Conservation (phyloP, 495 filamentous ascomycete species). For the Hypoxylon crocopeplum region DNA sequence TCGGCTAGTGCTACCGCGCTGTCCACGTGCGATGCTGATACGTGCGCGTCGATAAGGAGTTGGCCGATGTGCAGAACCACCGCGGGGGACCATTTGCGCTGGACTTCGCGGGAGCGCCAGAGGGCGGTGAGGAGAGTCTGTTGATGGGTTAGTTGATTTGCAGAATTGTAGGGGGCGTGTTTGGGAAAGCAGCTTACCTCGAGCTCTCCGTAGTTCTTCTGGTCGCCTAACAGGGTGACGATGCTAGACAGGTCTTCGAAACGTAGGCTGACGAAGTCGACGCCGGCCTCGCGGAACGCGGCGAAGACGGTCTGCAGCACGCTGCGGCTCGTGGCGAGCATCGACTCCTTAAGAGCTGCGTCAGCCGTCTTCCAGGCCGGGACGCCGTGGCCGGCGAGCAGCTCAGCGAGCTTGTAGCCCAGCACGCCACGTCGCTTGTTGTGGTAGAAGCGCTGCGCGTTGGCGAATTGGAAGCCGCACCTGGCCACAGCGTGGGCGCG, state of each 20-base stretch:
- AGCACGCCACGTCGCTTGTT: slow-evolving; percentile 54
- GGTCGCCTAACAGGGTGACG: slow-evolving; percentile 62
- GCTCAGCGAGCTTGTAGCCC: slow-evolving; percentile 62
- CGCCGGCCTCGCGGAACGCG: slow-evolving; percentile 43
- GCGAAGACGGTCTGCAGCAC: slow-evolving; percentile 59
- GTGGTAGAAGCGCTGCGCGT: slow-evolving; percentile 60
- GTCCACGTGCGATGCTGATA: slow-evolving; percentile 50
- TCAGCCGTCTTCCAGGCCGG: slow-evolving; percentile 48
- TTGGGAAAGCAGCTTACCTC: slow-evolving; percentile 50
- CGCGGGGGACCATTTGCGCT: slow-evolving; percentile 61
- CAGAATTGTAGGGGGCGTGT: neutral
- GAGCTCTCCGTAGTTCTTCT: slow-evolving; percentile 65
- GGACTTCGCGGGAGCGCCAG: slow-evolving; percentile 66
- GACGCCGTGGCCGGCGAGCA: slow-evolving; percentile 57
- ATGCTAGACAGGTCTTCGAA: slow-evolving; percentile 62
- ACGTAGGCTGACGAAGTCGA: slow-evolving; percentile 60
- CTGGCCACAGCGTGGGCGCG: slow-evolving; percentile 32
- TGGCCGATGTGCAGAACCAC: slow-evolving; percentile 63
- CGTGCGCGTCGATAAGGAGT: slow-evolving; percentile 64
- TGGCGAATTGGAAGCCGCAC: slow-evolving; percentile 60
- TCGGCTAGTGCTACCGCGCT: slow-evolving; percentile 62
- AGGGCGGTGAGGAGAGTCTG: slow-evolving; percentile 62
- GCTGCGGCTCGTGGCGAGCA: slow-evolving; percentile 60
- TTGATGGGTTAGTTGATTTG: neutral
- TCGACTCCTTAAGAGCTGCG: slow-evolving; percentile 50